These are phyloP conservation scores for Malus hybrid DNA, from an alignment of 331 rosid species.

Conservation along the genomic window DNA sequence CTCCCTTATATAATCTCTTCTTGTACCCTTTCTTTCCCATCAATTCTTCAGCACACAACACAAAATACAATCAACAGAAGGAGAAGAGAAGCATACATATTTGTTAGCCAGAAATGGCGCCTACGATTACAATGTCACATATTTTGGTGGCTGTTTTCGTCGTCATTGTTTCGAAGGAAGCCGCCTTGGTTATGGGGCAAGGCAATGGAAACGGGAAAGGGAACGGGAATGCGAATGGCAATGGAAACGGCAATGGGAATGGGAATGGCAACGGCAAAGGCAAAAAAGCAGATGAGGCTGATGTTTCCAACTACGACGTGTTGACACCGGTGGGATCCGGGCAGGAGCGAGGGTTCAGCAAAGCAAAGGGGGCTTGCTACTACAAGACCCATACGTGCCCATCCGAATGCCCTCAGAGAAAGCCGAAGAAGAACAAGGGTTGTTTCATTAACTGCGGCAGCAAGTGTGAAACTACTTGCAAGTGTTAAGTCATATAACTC, in stretches of 20 bases:
- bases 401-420: slow-evolving; percentile 43
- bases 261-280: not conserved
- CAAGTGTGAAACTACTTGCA: slow-evolving; percentile 82
- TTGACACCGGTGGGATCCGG: slow-evolving; percentile 30
- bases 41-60: not conserved
- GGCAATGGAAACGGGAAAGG: not conserved
- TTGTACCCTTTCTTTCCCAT: not conserved
- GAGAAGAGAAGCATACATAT: not conserved
- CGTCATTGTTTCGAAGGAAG: not conserved
- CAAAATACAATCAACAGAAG: not conserved
- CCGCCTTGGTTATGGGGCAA: not conserved
- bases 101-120: not conserved
- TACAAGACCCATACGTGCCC: slow-evolving; percentile 50
- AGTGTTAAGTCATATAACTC: slow-evolving; percentile 33
- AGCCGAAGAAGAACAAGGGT: slow-evolving; percentile 67
- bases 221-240: not conserved
- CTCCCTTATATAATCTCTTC: not conserved
- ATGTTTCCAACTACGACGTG: slow-evolving; percentile 19
- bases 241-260: not conserved
- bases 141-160: not conserved
- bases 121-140: not conserved
- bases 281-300: not conserved
- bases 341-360: slow-evolving; percentile 52
- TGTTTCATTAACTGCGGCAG: slow-evolving; percentile 56
- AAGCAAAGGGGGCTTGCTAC: slow-evolving; percentile 24